Conservation (phyloP, 352 stramenopile genomes). For the Pythium vanterpoolii region DNA sequence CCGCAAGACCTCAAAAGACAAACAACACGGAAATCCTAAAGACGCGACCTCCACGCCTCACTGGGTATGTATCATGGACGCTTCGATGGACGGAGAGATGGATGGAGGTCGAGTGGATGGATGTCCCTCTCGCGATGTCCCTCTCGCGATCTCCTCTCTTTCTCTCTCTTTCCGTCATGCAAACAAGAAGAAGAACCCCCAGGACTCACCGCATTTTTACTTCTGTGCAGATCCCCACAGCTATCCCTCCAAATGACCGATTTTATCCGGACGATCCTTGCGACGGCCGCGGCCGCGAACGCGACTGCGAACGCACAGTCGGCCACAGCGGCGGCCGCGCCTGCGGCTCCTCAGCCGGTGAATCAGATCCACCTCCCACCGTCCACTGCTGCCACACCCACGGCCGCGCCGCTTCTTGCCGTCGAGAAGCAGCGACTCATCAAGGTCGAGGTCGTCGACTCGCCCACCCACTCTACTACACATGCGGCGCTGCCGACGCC, state of each 20-base stretch:
- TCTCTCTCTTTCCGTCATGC: no score
- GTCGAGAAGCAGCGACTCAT: conserved; percentile 50
- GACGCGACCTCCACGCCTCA: neutral
- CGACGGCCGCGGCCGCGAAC: conserved; percentile 30
- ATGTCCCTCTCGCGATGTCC: neutral
- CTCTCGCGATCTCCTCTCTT: neutral
- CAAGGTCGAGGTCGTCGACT: conserved; percentile 46
- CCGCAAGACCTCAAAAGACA: conserved; percentile 15
- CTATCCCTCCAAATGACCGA: conserved; percentile 50
- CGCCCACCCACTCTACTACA: no score
- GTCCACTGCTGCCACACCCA: conserved; percentile 16
- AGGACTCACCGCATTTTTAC: neutral
- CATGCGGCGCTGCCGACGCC: neutral
- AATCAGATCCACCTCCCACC: conserved; percentile 62
- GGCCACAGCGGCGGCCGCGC: neutral
- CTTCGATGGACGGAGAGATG: conserved; percentile 8
- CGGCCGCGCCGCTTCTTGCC: conserved; percentile 5
- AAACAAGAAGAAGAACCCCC: neutral
- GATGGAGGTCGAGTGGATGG: neutral
- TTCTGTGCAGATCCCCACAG: neutral
- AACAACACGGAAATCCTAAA: conserved; percentile 20
- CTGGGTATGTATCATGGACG: conserved; percentile 5
- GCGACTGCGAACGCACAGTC: neutral
- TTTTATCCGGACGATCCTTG: conserved; percentile 73
- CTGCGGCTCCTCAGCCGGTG: conserved; percentile 34